Evolutionary conservation across 73 alveolate genomes (phyloP), one percentile per base, ranked within the genome.

Genomic region (Stentor roeselii): DNA sequence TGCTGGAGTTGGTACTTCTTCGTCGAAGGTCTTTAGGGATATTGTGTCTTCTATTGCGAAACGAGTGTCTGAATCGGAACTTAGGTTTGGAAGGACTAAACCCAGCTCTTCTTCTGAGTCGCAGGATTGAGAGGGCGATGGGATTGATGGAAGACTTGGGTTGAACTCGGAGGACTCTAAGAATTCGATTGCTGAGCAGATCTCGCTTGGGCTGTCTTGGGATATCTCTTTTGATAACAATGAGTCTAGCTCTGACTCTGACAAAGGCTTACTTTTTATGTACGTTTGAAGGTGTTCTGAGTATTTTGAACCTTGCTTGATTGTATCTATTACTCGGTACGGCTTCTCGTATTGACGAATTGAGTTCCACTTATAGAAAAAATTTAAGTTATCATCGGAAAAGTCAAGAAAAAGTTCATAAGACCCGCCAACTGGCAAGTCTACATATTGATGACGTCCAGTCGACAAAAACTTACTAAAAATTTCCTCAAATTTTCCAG

Each of bases 11-110:
- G 80, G 80, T 1, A 67, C 80, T 67, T 21, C 41, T 1, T n/a
- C 34, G 0, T 21, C 37, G 80, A 67, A 67, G 11, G 21, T 32
- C 41, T 67, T 32, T 27, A 34, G 2, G 80, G 21, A 1, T 30
- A 67, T 67, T 1, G 1, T 40, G 41, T 67, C 80, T 67, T 67
- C 80, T 30, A 67, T 67, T 30, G 80, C 80, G 34, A 30, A 67
- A 1, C 41, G 67, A 50, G 6, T 50, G 21, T 50, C 21, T 11
- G 67, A 6, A 50, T 50, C 67, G 6, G 21, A 6, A 50, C 67
- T 50, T 21, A 50, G 21, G 21, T 50, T 50, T 50, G 67, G 67
- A 11, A 50, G 21, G 67, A 50, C 67, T 50, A 50, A 50, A n/a
- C n/a, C n/a, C n/a, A n/a, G n/a, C n/a, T n/a, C n/a, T n/a, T n/a